Base-by-base conservation (phyloP, 2,329 filamentous ascomycete genomes). In the Zymoseptoria crescenta region DNA sequence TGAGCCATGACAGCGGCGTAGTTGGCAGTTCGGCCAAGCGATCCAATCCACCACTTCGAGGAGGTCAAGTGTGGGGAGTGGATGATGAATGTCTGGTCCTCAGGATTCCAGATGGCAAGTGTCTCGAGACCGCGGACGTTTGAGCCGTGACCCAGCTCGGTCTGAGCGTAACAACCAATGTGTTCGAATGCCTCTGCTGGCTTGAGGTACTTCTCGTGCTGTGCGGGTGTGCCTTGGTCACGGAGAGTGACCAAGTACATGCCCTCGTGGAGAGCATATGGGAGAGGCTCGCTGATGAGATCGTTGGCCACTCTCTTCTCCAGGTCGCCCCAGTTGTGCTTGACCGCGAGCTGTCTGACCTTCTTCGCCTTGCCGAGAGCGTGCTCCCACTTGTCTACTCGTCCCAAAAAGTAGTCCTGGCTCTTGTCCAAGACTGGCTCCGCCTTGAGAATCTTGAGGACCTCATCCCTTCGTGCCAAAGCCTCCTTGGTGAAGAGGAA, bases 41-140 rank as follows among this genome's bases (percentile, higher is more conserved):
- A 88, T 1, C 89, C 89, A 66, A 91, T 91, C 89, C 89, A 92
- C 88, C 88, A 93, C 71, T 93, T 93, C 35, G 86, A 87, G 0
- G 88, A 83, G 1, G 88, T 91, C 58, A 91, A 78, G 62, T 84
- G 79, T 8, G 88, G 88, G 0, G 87, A 89, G 73, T 91, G 84
- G 41, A 92, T 79, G 13, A 79, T 86, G 68, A 92, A 91, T 2
- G 85, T 89, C 79, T 89, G 87, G 73, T 89, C 86, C 4, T 85
- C 77, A 0, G 83, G 76, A 68, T 89, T 87, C 87, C 87, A 91
- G 0, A 84, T 89, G 1, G 87, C 87, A 0, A 83, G 87, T 0
- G 86, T 89, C 74, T 89, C 86, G 10, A 89, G 77, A 10, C 87
- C 87, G 60, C 86, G 79, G 1, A 90, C 88, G 65, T 92, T 91